These are phyloP conservation scores for Lolium multiflorum DNA, from an alignment of 176 grass and related monocot genomes.

Conservation along the genomic window DNA sequence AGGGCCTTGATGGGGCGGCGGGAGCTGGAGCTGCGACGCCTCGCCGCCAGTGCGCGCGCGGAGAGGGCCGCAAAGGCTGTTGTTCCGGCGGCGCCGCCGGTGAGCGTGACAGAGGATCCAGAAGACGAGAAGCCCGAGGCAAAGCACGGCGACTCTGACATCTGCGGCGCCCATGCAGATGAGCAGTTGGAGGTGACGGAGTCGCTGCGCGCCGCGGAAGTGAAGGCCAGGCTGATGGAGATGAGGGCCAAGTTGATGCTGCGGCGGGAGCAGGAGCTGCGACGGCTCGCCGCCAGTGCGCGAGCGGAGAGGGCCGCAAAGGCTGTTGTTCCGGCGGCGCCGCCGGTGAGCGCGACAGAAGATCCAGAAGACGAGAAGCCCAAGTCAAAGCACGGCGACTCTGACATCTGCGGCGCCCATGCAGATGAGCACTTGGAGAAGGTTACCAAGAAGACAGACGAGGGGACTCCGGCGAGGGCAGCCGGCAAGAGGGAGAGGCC, in stretches of 20 bases:
- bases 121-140: slow-evolving; percentile 4
- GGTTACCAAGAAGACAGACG: slow-evolving; percentile 43
- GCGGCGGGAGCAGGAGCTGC: slow-evolving; percentile 30
- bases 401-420: slow-evolving; percentile 31
- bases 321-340: neutral
- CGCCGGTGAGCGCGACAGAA: neutral
- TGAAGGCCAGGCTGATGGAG: slow-evolving; percentile 48
- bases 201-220: slow-evolving; percentile 49
- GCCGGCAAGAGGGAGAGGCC: slow-evolving; percentile 66
- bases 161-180: slow-evolving; percentile 27
- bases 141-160: slow-evolving; percentile 34
- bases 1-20: slow-evolving; percentile 27
- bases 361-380: neutral
- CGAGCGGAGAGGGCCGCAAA: neutral
- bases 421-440: slow-evolving; percentile 42
- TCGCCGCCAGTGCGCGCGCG: slow-evolving; percentile 37
- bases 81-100: neutral
- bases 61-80: neutral
- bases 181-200: slow-evolving; percentile 32
- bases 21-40: slow-evolving; percentile 31
- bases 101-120: neutral
- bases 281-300: slow-evolving; percentile 38
- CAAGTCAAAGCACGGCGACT: slow-evolving; percentile 35
- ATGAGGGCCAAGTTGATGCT: slow-evolving; percentile 22
- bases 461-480: slow-evolving; percentile 9